phyloP scores from a whole-genome alignment of 345 rosid genomes.

The Kandelia obovata region DNA sequence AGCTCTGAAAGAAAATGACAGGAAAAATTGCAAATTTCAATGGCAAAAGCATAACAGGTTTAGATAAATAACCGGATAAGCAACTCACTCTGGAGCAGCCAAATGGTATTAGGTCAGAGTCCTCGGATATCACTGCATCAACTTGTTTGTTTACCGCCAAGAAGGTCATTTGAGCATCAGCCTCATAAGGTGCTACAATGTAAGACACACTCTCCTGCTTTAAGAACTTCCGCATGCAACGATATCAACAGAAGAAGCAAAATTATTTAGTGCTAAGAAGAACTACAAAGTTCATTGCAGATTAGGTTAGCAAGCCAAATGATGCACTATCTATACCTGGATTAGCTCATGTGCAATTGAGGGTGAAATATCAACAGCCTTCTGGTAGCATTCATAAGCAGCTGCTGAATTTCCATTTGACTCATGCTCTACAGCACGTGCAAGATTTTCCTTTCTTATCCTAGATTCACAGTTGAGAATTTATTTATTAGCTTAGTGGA shows the following conservation, averaged over 20 bases:
- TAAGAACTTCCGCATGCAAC: slow-evolving; percentile 54
- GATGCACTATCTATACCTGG: slow-evolving; percentile 44
- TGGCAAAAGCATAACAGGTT: not conserved
- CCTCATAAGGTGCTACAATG: slow-evolving; percentile 95
- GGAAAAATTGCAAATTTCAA: not conserved
- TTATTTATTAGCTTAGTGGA: not conserved
- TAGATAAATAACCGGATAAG: slow-evolving; percentile 6
- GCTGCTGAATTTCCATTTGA: slow-evolving; percentile 74
- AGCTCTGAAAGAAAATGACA: not conserved
- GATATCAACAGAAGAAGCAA: slow-evolving; percentile 20
- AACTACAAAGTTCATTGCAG: not conserved
- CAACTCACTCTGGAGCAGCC: slow-evolving; percentile 91
- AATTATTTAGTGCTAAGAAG: not conserved
- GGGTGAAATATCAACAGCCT: slow-evolving; percentile 97
- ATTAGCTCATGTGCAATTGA: slow-evolving; percentile 76
- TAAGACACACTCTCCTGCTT: slow-evolving; percentile 63
- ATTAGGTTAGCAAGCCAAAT: not conserved
- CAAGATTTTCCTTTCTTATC: slow-evolving; percentile 80
- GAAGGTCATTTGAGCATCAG: slow-evolving; percentile 97
- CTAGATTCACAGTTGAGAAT: slow-evolving; percentile 25
- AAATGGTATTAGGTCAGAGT: slow-evolving; percentile 96
- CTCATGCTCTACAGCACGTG: slow-evolving; percentile 81
- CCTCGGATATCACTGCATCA: slow-evolving; percentile 90
- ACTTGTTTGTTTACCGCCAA: slow-evolving; percentile 78
- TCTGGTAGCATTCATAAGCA: slow-evolving; percentile 87